phyloP scores from a whole-genome alignment of 345 rosid genomes.

The Dipteronia dyeriana region DNA sequence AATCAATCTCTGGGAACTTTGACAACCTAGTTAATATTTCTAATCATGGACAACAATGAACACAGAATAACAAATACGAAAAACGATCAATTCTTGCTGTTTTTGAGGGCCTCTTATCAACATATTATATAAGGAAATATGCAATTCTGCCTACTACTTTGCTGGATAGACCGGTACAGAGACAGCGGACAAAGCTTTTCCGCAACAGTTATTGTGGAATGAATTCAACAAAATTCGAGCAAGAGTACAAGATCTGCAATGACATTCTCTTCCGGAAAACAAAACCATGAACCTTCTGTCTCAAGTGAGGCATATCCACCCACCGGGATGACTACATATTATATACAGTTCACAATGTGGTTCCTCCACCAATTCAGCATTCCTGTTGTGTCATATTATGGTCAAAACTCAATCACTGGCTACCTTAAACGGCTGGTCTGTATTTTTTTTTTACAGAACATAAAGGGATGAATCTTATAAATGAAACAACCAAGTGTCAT shows the following conservation, averaged over 20 bases:
- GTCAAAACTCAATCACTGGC: background rate
- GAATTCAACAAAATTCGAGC: background rate
- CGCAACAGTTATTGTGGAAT: no score
- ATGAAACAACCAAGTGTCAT: background rate
- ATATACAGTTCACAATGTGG: background rate
- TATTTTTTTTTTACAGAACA: background rate
- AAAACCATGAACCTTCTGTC: background rate
- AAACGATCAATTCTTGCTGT: background rate
- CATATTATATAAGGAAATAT: background rate
- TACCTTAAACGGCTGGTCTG: background rate
- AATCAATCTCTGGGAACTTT: no score
- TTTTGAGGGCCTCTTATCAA: background rate
- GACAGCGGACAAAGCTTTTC: no score
- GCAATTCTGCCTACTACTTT: background rate
- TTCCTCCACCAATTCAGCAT: background rate
- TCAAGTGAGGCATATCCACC: background rate
- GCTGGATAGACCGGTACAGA: background rate
- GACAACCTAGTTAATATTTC: background rate
- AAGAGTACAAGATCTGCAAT: background rate
- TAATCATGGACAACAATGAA: background rate
- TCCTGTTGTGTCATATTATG: background rate
- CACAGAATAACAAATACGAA: no score
- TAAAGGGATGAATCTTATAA: background rate
- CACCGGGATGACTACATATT: background rate
- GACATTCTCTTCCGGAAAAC: background rate